Evolutionary conservation across 257 asterid genomes (phyloP), one percentile per base, ranked within the genome.

Genomic region (Sherardia arvensis): DNA sequence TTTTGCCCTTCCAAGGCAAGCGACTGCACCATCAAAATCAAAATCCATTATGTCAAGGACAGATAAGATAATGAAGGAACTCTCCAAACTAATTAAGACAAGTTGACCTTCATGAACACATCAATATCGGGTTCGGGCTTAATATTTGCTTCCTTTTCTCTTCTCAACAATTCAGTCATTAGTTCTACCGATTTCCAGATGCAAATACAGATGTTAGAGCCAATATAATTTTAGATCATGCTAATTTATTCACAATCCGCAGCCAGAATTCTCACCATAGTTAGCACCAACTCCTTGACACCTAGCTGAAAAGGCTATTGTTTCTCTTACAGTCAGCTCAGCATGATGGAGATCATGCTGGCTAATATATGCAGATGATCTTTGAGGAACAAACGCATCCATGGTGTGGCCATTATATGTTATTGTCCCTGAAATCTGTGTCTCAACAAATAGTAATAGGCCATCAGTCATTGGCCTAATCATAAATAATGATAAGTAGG

Each of bases 241-340:
- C 8, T 58, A 61, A 47, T 23, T 32, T 62, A n/a, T 29, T 56
- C 28, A 21, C 10, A 22, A 21, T 11, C 23, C 12, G 20, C 7
- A 11, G 51, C 51, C 51, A 49, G 23, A 49, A 53, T 53, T 62
- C 74, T 32, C 22, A 91, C 98, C 91, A 70, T 86, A 84, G 68
- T 92, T 87, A 64, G 83, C 66, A 32, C 98, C 98, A 51, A 84
- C 88, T 66, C 98, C 98, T 78, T 91, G 98, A 64, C 96, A 88
- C 81, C 95, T 86, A 38, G 96, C 98, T 2, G 95, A 91, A 79
- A 91, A 91, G 15, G 91, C 91, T 69, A 91, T 54, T 32, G 98
- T 91, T 76, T 91, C 98, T 67, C 98, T 73, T 60, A 88, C 98
- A 27, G 98, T 91, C 83, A 91, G 2, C 72, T 91, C 95, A 56